These are phyloP conservation scores for Akanthomyces dipterigenus DNA, from an alignment of 2,329 filamentous ascomycete genomes.

Conservation along the genomic window DNA sequence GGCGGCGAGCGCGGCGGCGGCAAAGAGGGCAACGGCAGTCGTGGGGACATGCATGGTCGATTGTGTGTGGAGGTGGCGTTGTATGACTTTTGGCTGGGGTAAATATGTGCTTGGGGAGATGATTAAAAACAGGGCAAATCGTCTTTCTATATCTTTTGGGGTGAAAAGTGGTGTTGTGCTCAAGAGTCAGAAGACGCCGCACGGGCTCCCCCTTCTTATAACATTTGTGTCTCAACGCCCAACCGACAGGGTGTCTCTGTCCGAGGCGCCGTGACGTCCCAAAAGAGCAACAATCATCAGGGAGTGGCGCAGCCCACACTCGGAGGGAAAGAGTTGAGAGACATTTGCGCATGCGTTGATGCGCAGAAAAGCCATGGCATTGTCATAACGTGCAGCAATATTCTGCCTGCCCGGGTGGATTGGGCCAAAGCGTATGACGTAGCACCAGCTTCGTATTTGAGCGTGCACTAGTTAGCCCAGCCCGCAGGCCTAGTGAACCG, in stretches of 20 bases:
- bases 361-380: neutral
- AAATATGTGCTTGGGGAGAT: no score
- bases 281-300: no score
- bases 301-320: no score
- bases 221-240: constrained; percentile 1
- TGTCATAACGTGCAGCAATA: neutral
- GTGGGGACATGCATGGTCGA: constrained; percentile 17
- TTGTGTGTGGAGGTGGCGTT: neutral
- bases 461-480: neutral
- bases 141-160: neutral
- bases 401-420: neutral
- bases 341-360: neutral
- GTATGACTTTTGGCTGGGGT: no score
- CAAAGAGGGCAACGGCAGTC: constrained; percentile 18
- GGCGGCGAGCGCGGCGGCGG: constrained; percentile 19
- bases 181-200: no score
- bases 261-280: no score
- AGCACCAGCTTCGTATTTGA: constrained; percentile 19
- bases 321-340: neutral
- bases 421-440: constrained; percentile 16
- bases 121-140: no score
- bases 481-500: neutral
- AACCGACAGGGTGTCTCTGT: neutral
- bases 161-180: neutral
- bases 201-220: constrained; percentile 3